Conservation (phyloP, 345 rosid species). For the Camelina hispida region DNA sequence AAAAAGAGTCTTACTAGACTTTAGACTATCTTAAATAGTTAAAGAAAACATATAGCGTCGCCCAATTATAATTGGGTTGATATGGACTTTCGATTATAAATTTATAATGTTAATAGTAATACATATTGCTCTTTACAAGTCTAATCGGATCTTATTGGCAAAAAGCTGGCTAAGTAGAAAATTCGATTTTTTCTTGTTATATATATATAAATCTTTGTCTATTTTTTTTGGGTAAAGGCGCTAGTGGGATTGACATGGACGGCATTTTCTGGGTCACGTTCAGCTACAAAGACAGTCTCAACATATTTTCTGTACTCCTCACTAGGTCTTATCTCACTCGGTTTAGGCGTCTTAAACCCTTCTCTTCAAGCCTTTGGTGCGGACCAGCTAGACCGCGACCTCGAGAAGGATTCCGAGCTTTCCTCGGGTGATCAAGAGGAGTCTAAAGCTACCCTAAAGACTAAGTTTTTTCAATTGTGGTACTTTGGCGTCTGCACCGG, state of each 20-base stretch:
- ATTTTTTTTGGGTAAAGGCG: constrained; percentile 49
- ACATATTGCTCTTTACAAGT: constrained; percentile 13
- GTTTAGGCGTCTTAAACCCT: constrained; percentile 74
- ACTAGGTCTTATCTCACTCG: constrained; percentile 70
- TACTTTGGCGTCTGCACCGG: constrained; percentile 87
- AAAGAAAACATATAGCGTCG: too few species aligned
- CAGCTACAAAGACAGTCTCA: constrained; percentile 47
- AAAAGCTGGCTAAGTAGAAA: constrained; percentile 23
- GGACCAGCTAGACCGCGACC: constrained; percentile 61
- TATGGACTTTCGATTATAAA: not conserved
- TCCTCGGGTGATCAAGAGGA: constrained; percentile 38
- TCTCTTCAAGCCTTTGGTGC: constrained; percentile 87
- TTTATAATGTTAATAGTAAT: too few species aligned
- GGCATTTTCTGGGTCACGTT: constrained; percentile 52
- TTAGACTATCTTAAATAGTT: too few species aligned
- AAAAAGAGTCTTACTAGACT: too few species aligned
- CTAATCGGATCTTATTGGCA: constrained; percentile 14
- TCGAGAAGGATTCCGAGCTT: constrained; percentile 47
- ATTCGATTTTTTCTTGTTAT: not conserved
- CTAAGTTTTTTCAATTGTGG: constrained; percentile 80
- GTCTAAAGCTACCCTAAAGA: constrained; percentile 54
- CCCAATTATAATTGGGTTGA: too few species aligned
- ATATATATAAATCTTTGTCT: not conserved
- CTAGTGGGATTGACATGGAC: constrained; percentile 73
- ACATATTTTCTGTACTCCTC: constrained; percentile 60